Evolutionary conservation across 1,284 basidiomycete genomes (phyloP).

Genomic region (Pisolithus thermaeus): DNA sequence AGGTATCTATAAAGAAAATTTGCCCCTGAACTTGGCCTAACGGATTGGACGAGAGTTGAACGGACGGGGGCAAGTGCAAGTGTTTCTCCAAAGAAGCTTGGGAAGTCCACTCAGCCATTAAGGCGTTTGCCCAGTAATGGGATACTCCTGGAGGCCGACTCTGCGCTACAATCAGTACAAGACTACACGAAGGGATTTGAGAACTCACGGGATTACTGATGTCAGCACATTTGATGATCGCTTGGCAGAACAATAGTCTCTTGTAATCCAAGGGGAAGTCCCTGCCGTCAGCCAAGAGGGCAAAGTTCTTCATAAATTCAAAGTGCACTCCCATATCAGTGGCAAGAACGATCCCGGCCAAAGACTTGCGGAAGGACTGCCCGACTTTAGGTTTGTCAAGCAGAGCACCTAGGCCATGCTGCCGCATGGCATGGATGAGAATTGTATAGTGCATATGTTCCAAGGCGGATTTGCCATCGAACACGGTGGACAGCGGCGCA

Average conservation of each 20-base stretch:
- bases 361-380: constrained; percentile 61
- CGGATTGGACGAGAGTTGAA: constrained; percentile 58
- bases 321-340: constrained; percentile 92
- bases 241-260: constrained; percentile 79
- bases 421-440: constrained; percentile 75
- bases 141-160: constrained; percentile 88
- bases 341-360: constrained; percentile 77
- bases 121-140: constrained; percentile 83
- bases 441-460: constrained; percentile 92
- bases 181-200: constrained; percentile 5
- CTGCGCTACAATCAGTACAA: constrained; percentile 34
- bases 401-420: constrained; percentile 68
- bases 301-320: constrained; percentile 74
- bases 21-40: constrained; percentile 78
- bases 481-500: constrained; percentile 81
- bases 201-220: constrained; percentile 88
- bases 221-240: constrained; percentile 92
- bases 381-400: constrained; percentile 50
- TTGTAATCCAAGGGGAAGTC: constrained; percentile 39
- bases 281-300: constrained; percentile 38
- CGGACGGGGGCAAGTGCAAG: constrained; percentile 71
- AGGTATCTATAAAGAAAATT: constrained; percentile 84
- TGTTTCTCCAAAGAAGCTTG: constrained; percentile 80
- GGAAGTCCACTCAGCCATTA: constrained; percentile 87
- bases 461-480: constrained; percentile 82